Conservation (phyloP, 2,329 filamentous ascomycete genomes). For the Capronia coronata region DNA sequence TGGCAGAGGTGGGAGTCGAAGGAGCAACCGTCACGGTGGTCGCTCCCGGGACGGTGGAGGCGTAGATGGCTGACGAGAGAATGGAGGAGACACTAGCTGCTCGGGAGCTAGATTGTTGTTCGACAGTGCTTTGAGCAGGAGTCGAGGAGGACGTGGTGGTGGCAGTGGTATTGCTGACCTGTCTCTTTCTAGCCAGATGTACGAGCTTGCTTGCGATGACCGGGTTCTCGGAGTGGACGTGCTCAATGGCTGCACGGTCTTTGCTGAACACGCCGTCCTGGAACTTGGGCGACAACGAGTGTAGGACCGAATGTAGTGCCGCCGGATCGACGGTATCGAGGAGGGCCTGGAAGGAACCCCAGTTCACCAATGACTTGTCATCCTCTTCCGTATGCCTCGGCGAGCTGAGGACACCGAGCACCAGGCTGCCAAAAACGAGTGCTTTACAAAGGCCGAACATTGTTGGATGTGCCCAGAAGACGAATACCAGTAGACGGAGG, state of each 20-base stretch:
- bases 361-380: constrained; percentile 23
- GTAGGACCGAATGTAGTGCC: constrained; percentile 60
- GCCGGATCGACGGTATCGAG: constrained; percentile 53
- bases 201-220: constrained; percentile 57
- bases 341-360: constrained; percentile 47
- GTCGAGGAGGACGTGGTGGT: constrained; percentile 22
- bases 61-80: constrained; percentile 24
- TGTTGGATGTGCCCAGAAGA: not conserved
- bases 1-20: constrained; percentile 22
- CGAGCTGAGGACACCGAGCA: constrained; percentile 21
- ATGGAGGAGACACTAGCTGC: constrained; percentile 26
- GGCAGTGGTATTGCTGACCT: constrained; percentile 31
- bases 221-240: constrained; percentile 55
- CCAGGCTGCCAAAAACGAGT: constrained; percentile 23
- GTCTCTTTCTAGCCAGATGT: constrained; percentile 57
- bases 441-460: constrained; percentile 25
- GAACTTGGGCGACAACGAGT: constrained; percentile 57
- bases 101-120: constrained; percentile 17
- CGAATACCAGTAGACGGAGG: not conserved
- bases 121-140: constrained; percentile 26
- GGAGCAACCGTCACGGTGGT: constrained; percentile 27
- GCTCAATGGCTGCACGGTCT: constrained; percentile 58
- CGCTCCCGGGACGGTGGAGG: constrained; percentile 25
- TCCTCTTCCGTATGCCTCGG: constrained; percentile 19
- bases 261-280: constrained; percentile 62